These are phyloP conservation scores for Wickerhamiella bombiphila DNA, from an alignment of 805 yeast genomes.

Conservation along the genomic window DNA sequence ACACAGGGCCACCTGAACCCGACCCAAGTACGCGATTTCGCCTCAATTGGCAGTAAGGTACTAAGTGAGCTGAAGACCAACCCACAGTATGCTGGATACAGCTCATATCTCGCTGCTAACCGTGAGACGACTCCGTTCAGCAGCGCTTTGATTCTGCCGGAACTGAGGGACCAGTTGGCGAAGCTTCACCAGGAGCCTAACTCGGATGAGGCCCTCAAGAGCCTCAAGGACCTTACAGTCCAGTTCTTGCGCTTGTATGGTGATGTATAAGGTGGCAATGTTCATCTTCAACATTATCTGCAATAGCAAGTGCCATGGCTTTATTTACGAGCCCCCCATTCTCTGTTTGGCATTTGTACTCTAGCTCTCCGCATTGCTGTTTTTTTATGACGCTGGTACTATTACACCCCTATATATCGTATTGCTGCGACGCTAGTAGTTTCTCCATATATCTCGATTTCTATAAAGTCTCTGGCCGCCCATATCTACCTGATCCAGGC, in stretches of 20 bases:
- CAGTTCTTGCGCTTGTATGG: slow-evolving; percentile 6
- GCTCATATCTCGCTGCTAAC: slow-evolving; percentile 6
- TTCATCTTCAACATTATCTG: neutral
- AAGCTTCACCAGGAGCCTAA: slow-evolving; percentile 8
- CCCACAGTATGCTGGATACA: slow-evolving; percentile 9
- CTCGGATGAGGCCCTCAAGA: slow-evolving; percentile 4
- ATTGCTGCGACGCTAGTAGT: too few species aligned
- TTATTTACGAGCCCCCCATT: too few species aligned
- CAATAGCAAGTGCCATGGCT: too few species aligned
- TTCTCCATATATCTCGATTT: too few species aligned
- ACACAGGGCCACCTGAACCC: slow-evolving; percentile 11
- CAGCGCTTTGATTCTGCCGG: slow-evolving; percentile 2
- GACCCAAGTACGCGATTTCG: slow-evolving; percentile 5
- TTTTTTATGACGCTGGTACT: too few species aligned
- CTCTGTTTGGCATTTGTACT: too few species aligned
- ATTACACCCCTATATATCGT: too few species aligned
- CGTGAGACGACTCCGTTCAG: slow-evolving; percentile 10
- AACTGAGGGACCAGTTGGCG: slow-evolving; percentile 1
- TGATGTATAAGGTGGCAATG: neutral
- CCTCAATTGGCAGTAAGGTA: slow-evolving; percentile 8
- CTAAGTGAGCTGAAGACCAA: slow-evolving; percentile 8
- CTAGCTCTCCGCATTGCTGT: too few species aligned
- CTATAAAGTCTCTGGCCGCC: too few species aligned
- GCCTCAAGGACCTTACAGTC: slow-evolving; percentile 4
- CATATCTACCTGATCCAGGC: too few species aligned